These are phyloP conservation scores for Leccinum boreale DNA, from an alignment of 768 basidiomycete species.

Conservation along the genomic window DNA sequence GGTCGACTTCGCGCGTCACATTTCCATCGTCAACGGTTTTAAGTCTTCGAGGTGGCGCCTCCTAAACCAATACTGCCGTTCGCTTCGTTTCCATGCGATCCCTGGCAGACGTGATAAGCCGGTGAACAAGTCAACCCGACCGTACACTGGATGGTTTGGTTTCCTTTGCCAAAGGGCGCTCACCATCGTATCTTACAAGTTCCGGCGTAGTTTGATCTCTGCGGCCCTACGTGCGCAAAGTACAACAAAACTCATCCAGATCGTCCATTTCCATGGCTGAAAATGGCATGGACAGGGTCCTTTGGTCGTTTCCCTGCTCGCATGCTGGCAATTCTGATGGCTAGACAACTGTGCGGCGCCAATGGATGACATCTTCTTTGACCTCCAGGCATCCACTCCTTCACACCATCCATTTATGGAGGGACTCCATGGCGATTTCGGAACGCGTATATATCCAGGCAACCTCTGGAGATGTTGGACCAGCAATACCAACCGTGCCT, in stretches of 20 bases:
- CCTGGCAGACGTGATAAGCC: neutral
- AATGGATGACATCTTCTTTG: constrained; percentile 10
- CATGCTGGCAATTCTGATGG: constrained; percentile 11
- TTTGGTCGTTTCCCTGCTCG: neutral
- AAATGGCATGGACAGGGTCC: constrained; percentile 13
- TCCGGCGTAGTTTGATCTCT: neutral
- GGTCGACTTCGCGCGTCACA: neutral
- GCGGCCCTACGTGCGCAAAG: neutral
- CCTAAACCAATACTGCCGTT: neutral
- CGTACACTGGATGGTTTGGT: constrained; percentile 25
- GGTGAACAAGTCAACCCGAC: neutral
- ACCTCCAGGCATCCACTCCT: constrained; percentile 12
- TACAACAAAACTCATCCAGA: constrained; percentile 8
- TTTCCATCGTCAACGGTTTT: neutral
- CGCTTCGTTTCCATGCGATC: neutral
- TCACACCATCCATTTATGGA: constrained; percentile 17
- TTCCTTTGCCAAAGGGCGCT: constrained; percentile 5
- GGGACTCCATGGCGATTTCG: constrained; percentile 17
- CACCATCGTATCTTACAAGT: constrained; percentile 2
- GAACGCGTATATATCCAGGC: constrained; percentile 17
- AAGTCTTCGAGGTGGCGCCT: neutral
- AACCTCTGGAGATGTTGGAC: neutral
- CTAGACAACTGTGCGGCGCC: constrained; percentile 13
- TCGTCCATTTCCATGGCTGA: constrained; percentile 3
- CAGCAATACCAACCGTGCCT: constrained; percentile 5